Base-by-base conservation (phyloP, 2,329 filamentous ascomycete genomes). In the Stagonosporopsis cucurbitacearum region DNA sequence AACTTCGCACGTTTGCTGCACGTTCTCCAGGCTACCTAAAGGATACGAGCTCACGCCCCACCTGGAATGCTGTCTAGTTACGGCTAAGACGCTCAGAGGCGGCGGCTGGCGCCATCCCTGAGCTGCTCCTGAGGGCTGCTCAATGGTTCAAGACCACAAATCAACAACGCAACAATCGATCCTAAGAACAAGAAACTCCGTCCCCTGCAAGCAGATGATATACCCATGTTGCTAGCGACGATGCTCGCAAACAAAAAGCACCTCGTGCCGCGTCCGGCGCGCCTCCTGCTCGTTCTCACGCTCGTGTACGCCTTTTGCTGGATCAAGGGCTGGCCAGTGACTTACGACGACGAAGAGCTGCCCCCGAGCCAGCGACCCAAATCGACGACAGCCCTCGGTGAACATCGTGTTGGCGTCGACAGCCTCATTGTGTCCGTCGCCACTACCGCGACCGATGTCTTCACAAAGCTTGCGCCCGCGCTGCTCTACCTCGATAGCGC, bases 381-480 rank as follows among this genome's bases (percentile, higher is more conserved):
- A 47, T 51, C 57, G 23, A 59, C 57, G 4, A 60, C 51, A 20
- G 54, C 60, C 5, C 45, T 58, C 4, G 63, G 57, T 17, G 68
- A 67, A 19, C 53, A 67, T 49, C 50, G 28, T 25, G 63, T 71
- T 48, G 37, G 58, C n/a, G 44, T 55, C 35, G 66, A 71, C 41
- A 58, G 71, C 30, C 60, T 86, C 28, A 77, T 85, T 39, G 80
- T 86, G 5, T 76, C 84, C 17, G 75, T 86, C 62, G 81, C 81
- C 55, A 86, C 84, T 2, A 82, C 83, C 32, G 82, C 84, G 4
- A 83, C 81, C 19, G 81, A 86, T 66, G 79, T 82, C 20, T 77
- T 77, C 58, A 77, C 81, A 20, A 85, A 85, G 65, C 75, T 86
- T 4, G 82, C 84, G 4, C 73, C 73, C 2, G 41, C 63, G 20